Evolutionary conservation across 1,284 basidiomycete species (phyloP), one percentile per base, ranked within the genome.

Genomic region (Limonomyces culmigenus): DNA sequence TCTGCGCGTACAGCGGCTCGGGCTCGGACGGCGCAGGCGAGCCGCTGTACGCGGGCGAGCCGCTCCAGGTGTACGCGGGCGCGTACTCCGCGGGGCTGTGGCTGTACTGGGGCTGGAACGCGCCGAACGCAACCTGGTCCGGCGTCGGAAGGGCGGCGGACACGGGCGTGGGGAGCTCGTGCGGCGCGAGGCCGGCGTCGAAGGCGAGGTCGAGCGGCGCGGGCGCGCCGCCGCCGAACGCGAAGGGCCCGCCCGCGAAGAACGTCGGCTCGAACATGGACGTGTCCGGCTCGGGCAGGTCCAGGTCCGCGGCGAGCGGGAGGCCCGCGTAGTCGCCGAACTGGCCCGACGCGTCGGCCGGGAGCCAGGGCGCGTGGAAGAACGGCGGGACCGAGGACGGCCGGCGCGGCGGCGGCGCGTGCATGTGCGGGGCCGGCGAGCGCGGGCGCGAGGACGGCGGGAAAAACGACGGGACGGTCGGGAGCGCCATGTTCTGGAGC

Each of bases 241-340:
- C 44, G 42, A 51, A 53, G 5, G 46, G 45, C 32, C 50, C 46
- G 32, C 49, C 49, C 15, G 51, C 52, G 34, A 64, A 49, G 51
- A 65, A 71, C 3, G 53, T 48, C 1, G 56, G 52, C 19, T 72
- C 56, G 50, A 72, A 72, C 35, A 73, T 51, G 33, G 57, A 57
- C 2, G 59, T 56, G 42, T 68, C 56, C n/a, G 62, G 56, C 15
- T 67, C 70, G 0, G 69, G 69, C 2, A 71, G 59, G 5, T 63
- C 59, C 29, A 51, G 45, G 3, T 55, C 49, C 47, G 30, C 30
- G 30, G n/a, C n/a, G n/a, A 17, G 8, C 30, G 30, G 10, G 30
- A 8, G 10, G 30, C 6, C 11, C 11, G 16, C 10, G 10, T 32
- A 6, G 10, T 32, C 10, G 10, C 6, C 30, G 30, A n/a, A n/a